Conservation (phyloP, 169 alveolate genomes). For the Plasmodium coatneyi region DNA sequence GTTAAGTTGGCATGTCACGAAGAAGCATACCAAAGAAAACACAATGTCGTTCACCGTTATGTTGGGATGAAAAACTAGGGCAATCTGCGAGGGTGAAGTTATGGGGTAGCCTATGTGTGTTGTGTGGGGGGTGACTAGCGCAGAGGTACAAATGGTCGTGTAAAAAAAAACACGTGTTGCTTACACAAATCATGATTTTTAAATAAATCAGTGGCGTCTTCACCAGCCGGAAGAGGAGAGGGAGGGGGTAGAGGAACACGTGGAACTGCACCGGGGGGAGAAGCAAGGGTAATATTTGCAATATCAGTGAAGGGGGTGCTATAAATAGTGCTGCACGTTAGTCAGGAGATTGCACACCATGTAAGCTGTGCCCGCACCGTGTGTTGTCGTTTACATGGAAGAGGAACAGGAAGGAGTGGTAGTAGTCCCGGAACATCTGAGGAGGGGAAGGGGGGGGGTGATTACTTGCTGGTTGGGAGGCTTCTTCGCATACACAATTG, state of each 20-base stretch:
- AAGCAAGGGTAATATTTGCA: background rate
- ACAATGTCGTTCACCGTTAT: slow-evolving; percentile 52
- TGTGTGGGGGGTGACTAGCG: background rate
- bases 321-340: background rate
- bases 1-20: background rate
- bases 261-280: slow-evolving; percentile 34
- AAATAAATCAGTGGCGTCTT: slow-evolving; percentile 64
- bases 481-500: background rate
- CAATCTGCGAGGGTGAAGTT: slow-evolving; percentile 13
- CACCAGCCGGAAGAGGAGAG: slow-evolving; percentile 55
- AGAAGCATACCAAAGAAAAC: slow-evolving; percentile 26
- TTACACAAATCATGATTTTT: slow-evolving; percentile 40
- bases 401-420: slow-evolving; percentile 49
- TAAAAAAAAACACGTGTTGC: background rate
- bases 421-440: slow-evolving; percentile 50
- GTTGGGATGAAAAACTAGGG: slow-evolving; percentile 48
- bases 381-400: slow-evolving; percentile 36
- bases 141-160: background rate
- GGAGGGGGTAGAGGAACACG: slow-evolving; percentile 47
- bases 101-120: background rate
- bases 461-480: background rate
- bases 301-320: background rate
- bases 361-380: background rate
- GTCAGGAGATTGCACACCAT: background rate
- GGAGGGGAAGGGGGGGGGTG: background rate